These are phyloP conservation scores for Gastrolobium bilobum DNA, from an alignment of 306 rosid species.

Conservation along the genomic window DNA sequence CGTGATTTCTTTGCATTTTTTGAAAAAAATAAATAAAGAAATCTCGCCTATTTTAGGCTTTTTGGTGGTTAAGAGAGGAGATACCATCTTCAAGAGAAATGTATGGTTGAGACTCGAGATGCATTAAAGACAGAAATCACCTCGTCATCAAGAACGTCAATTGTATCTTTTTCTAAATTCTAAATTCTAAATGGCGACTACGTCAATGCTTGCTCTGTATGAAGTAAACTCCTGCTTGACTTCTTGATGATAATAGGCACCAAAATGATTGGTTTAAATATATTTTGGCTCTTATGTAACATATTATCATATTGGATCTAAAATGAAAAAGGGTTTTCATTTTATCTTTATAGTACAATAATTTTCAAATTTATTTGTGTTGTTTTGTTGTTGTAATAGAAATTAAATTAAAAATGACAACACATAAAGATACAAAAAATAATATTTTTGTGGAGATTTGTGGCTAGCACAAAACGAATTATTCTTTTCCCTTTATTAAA, in stretches of 20 bases:
- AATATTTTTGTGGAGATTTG: too few species aligned
- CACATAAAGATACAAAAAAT: too few species aligned
- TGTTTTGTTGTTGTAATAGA: too few species aligned
- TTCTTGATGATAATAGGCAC: neutral
- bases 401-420: too few species aligned
- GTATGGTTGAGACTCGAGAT: constrained; percentile 30
- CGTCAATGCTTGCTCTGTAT: neutral
- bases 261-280: too few species aligned
- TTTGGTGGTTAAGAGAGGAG: constrained; percentile 30
- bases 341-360: too few species aligned
- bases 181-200: neutral
- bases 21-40: neutral
- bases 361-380: too few species aligned
- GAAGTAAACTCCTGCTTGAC: neutral
- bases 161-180: constrained; percentile 16
- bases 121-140: neutral
- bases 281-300: too few species aligned
- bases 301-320: too few species aligned
- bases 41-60: neutral
- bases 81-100: constrained; percentile 18
- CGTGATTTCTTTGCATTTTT: neutral
- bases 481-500: too few species aligned
- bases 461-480: too few species aligned
- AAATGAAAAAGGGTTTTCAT: too few species aligned
- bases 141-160: constrained; percentile 8